Conservation (phyloP, 306 rosid species). For the Senna siamea region DNA sequence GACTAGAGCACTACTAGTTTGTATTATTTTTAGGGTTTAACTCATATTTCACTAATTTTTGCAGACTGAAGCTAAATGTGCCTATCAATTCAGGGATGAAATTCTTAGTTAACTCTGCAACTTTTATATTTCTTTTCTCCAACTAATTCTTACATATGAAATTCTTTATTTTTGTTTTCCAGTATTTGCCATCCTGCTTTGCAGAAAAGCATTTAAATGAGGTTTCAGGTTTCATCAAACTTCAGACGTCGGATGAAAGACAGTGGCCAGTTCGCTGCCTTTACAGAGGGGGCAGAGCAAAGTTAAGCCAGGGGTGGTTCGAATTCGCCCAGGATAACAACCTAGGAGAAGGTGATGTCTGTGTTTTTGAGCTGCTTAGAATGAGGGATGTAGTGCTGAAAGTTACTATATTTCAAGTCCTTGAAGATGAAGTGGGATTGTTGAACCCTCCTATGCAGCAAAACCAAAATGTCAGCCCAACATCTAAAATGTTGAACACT, state of each 20-base stretch:
- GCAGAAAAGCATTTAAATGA: constrained; percentile 89
- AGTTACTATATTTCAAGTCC: constrained; percentile 70
- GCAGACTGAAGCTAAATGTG: not conserved
- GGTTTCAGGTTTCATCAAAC: constrained; percentile 94
- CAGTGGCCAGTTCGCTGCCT: constrained; percentile 98
- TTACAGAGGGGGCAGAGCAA: constrained; percentile 87
- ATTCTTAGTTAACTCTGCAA: no score
- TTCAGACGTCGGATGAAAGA: constrained; percentile 70
- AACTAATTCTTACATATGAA: constrained; percentile 3
- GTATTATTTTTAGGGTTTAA: not conserved
- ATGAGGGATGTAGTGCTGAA: constrained; percentile 73
- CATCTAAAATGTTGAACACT: constrained; percentile 47
- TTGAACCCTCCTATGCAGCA: constrained; percentile 47
- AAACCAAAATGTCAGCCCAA: constrained; percentile 41
- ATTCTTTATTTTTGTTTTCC: constrained; percentile 42
- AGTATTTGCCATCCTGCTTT: constrained; percentile 99
- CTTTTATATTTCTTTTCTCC: not conserved
- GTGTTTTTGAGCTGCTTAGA: constrained; percentile 87
- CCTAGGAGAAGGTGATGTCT: constrained; percentile 95
- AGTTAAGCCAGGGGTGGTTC: constrained; percentile 96
- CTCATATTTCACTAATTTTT: not conserved
- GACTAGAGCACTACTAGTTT: no score
- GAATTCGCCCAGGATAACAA: constrained; percentile 84
- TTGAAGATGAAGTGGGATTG: constrained; percentile 55
- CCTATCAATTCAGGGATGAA: not conserved